A percentile compares a stretch with the other conserved stretches of the same genome.
phyloP scores from a whole-genome alignment of 495 filamentous ascomycete genomes.

The Neurospora discreta region DNA sequence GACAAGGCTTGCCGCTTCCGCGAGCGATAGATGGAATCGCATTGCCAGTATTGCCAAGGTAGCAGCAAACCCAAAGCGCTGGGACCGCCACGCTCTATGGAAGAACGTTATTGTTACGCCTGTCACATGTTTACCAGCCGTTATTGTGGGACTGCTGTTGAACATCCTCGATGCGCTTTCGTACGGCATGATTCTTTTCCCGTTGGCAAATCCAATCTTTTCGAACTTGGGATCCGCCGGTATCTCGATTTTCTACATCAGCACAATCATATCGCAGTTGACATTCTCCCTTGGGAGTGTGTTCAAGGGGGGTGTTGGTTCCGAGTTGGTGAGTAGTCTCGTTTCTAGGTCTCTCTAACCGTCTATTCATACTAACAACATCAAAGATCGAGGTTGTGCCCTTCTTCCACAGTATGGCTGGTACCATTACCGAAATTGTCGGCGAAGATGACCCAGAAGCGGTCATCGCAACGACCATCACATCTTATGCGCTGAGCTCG shows the following conservation, averaged over 20 bases:
- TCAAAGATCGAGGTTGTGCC: slow-evolving; percentile 84
- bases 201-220: slow-evolving; percentile 76
- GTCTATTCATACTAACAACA: slow-evolving; percentile 2
- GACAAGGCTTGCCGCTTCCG: neutral
- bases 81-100: slow-evolving; percentile 58
- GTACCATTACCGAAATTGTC: slow-evolving; percentile 67
- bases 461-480: slow-evolving; percentile 84
- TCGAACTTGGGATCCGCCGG: slow-evolving; percentile 75
- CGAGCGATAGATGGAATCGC: slow-evolving; percentile 2
- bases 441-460: slow-evolving; percentile 72
- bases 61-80: slow-evolving; percentile 51
- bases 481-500: slow-evolving; percentile 82
- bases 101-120: slow-evolving; percentile 53
- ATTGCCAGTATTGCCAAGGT: slow-evolving; percentile 6
- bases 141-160: slow-evolving; percentile 76
- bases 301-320: slow-evolving; percentile 87
- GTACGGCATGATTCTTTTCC: slow-evolving; percentile 95
- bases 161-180: slow-evolving; percentile 92
- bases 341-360: neutral
- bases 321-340: slow-evolving; percentile 62
- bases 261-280: slow-evolving; percentile 86
- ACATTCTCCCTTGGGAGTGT: slow-evolving; percentile 85
- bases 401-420: slow-evolving; percentile 96
- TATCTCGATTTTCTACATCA: slow-evolving; percentile 98
- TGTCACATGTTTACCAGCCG: slow-evolving; percentile 62